A percentile compares a stretch with the other conserved stretches of the same genome.
Evolutionary conservation across 2,329 filamentous ascomycete species (phyloP).

Genomic region (Mollisiaceae sp.): DNA sequence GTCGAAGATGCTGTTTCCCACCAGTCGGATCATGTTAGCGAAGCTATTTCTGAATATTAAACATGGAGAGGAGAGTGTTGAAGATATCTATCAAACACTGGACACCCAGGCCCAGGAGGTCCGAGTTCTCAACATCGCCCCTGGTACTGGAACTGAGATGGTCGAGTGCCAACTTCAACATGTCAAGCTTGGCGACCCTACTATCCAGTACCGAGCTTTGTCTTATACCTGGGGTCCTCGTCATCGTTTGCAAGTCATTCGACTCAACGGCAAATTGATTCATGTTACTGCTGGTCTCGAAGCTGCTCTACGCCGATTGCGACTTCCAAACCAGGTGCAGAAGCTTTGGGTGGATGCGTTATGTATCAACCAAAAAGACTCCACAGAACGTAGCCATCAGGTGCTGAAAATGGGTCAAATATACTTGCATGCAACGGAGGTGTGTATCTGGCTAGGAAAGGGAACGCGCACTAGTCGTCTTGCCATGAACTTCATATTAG

Average conservation of each 20-base stretch:
- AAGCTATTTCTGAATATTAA: not conserved
- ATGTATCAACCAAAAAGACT: not conserved
- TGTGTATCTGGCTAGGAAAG: not conserved
- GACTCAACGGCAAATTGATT: not conserved
- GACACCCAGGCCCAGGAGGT: not conserved
- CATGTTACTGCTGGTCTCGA: not conserved
- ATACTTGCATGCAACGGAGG: not conserved
- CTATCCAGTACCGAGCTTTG: not conserved
- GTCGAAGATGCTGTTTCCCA: not conserved
- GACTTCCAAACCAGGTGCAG: not conserved
- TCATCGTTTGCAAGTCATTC: not conserved
- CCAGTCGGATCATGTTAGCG: not conserved
- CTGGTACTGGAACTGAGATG: not conserved
- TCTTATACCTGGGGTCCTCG: not conserved
- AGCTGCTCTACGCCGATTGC: not conserved
- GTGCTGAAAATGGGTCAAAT: not conserved
- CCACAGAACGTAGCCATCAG: not conserved
- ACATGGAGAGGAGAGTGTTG: not conserved
- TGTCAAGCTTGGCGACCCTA: not conserved
- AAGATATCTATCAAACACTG: not conserved
- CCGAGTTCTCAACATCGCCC: not conserved
- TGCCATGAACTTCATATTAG: not conserved
- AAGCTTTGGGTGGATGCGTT: not conserved
- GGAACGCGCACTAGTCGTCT: not conserved
- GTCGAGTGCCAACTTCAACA: not conserved